Conservation (phyloP, 805 yeast species). For the Blastobotrys attinorum region DNA sequence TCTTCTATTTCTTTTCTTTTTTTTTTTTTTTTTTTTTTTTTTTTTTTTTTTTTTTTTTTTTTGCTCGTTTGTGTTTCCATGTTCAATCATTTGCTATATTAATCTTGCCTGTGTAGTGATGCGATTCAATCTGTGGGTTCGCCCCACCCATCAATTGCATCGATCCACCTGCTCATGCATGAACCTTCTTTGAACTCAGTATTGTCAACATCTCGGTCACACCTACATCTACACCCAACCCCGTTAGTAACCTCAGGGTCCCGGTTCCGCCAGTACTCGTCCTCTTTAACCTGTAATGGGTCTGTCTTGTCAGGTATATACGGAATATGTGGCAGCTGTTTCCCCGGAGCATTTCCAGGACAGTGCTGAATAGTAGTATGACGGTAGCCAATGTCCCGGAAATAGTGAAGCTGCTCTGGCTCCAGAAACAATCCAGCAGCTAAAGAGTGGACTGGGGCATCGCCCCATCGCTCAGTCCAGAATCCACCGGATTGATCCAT, state of each 20-base stretch:
- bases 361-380: constrained; percentile 81
- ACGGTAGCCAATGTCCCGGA: constrained; percentile 84
- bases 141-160: constrained; percentile 28
- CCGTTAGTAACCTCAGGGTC: constrained; percentile 38
- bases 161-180: constrained; percentile 29
- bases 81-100: too few species aligned
- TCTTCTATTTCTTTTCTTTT: too few species aligned
- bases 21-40: too few species aligned
- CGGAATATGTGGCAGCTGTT: constrained; percentile 38
- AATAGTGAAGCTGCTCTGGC: constrained; percentile 71
- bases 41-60: too few species aligned
- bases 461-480: constrained; percentile 93
- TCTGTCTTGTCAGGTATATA: constrained; percentile 29
- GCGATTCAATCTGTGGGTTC: too few species aligned
- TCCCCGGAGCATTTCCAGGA: constrained; percentile 54
- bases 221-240: constrained; percentile 80
- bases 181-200: constrained; percentile 29
- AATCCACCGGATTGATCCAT: constrained; percentile 76
- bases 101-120: too few species aligned
- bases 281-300: constrained; percentile 28
- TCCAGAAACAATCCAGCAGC: constrained; percentile 73
- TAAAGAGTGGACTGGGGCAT: constrained; percentile 88
- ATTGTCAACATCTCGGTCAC: constrained; percentile 43
- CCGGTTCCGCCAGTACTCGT: constrained; percentile 32
- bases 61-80: too few species aligned